Conservation (phyloP, 441 rosid species). For the Eutrema salsugineum region DNA sequence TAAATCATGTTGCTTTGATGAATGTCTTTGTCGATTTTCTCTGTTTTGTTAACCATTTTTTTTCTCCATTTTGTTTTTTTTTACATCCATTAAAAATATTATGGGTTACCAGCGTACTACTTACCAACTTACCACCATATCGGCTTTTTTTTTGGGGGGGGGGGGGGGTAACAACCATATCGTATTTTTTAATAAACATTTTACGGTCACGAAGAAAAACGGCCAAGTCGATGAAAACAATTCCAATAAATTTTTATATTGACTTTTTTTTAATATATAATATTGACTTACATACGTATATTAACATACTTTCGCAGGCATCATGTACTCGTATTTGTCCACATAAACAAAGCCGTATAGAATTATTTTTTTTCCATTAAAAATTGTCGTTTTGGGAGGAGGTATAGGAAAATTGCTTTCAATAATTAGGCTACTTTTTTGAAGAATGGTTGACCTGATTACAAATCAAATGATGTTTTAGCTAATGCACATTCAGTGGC, state of each 20-base stretch:
- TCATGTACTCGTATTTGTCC: background rate
- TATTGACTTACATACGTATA: background rate
- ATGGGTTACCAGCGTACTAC: background rate
- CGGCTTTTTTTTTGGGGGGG: too few species aligned
- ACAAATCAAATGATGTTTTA: background rate
- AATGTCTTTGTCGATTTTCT: background rate
- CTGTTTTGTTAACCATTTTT: background rate
- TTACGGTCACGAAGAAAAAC: background rate
- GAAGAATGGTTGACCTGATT: background rate
- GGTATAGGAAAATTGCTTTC: background rate
- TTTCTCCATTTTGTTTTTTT: background rate
- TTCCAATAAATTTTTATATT: background rate
- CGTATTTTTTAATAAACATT: background rate
- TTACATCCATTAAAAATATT: background rate
- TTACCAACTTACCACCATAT: too few species aligned
- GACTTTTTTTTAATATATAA: too few species aligned
- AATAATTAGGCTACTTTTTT: background rate
- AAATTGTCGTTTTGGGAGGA: background rate
- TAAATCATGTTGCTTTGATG: background rate
- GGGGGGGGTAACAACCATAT: too few species aligned
- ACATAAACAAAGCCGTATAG: background rate
- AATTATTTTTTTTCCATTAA: too few species aligned
- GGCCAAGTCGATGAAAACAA: background rate
- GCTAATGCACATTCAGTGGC: slow-evolving; percentile 14
- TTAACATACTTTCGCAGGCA: background rate